Percentiles rank a stretch among this genome's conserved stretches.
Conservation (phyloP, 73 alveolate genomes). For the Paramecium octaurelia region DNA sequence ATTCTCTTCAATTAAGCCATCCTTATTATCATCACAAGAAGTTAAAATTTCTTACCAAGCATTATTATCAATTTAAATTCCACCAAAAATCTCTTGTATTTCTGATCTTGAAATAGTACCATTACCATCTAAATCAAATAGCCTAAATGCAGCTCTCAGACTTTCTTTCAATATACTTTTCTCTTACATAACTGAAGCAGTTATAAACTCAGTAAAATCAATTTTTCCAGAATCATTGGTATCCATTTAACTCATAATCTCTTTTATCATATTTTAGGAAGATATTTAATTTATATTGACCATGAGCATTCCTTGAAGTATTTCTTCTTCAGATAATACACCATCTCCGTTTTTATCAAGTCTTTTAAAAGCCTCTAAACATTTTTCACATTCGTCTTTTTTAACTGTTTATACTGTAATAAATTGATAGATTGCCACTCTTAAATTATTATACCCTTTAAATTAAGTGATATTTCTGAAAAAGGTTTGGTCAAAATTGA, state of each 20-base stretch:
- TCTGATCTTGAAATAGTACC: background rate
- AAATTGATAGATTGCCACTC: background rate
- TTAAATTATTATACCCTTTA: background rate
- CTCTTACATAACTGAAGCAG: background rate
- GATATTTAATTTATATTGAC: background rate
- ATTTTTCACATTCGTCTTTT: background rate
- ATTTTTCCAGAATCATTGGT: slow-evolving; percentile 26
- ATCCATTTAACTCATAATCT: background rate
- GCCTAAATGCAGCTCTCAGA: background rate
- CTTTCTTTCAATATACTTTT: background rate
- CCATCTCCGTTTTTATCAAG: slow-evolving; percentile 13
- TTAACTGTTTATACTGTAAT: background rate
- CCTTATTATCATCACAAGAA: background rate
- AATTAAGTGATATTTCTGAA: background rate
- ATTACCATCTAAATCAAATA: slow-evolving; percentile 46
- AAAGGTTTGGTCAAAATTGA: background rate
- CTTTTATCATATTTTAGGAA: background rate
- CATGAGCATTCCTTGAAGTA: background rate
- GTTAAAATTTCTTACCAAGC: slow-evolving; percentile 24
- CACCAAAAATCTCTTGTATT: background rate
- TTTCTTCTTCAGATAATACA: background rate
- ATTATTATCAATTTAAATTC: slow-evolving; percentile 16
- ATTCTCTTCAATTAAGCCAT: background rate
- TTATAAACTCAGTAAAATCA: slow-evolving; percentile 27
- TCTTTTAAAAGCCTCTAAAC: background rate